Base-by-base conservation (phyloP, 805 yeast species). In the Komagataella pastoris region DNA sequence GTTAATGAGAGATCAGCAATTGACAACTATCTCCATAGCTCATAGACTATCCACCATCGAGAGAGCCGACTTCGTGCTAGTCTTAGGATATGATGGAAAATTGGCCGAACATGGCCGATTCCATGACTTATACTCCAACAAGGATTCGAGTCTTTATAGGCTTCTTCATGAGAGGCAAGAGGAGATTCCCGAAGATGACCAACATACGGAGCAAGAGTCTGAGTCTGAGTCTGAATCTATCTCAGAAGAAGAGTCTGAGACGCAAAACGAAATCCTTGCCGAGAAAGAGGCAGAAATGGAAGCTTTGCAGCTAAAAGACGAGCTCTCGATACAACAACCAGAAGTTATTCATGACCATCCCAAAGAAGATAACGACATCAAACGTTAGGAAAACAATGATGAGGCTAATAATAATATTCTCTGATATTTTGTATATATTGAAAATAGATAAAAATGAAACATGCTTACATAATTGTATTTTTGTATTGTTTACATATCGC, bases 31-130 rank as follows among this genome's bases (percentile, higher is more conserved):
- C 46, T 85, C 95, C 23, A 91, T 91, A 60, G 98, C 97, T 0
- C 98, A 90, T 64, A 72, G 97, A 58, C 75, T 89, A 48, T 82
- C 95, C 1, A 91, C 98, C 0, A 91, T 91, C 52, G 84, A 83
- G 59, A 77, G 88, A 57, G 82, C 95, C 58, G 85, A 88, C 49
- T 76, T 89, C 55, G 83, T 91, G 2, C 74, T 91, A 49, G 97
- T 91, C 2, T 65, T 90, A 40, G 91, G 90, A 3, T 75, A 77
- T 47, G 79, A 83, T 44, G 95, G 96, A 4, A 75, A 71, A 49
- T 89, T 88, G 52, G 90, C 77, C 1, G 95, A 86, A 65, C 80
- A 83, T 30, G 95, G 95, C 14, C 62, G 72, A 46, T 87, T 81
- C 62, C 69, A 70, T n/a, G 79, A 75, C 36, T 68, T 87, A 47